Evolutionary conservation across 2,329 filamentous ascomycete genomes (phyloP), one percentile per base, ranked within the genome.

Genomic region (Emergomyces africanus): DNA sequence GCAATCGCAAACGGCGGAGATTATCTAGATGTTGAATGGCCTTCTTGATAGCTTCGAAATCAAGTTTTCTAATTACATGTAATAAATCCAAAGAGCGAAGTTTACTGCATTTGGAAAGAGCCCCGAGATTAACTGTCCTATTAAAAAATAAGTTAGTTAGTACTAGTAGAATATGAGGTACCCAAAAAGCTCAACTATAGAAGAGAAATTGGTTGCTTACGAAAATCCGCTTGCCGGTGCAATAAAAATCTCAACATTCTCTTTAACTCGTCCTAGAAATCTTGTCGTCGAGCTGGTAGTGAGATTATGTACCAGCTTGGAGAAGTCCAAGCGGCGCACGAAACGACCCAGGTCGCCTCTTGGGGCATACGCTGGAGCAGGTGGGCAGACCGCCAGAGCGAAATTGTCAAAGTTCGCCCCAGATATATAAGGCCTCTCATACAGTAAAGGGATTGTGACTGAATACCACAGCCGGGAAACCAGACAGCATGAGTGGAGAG

Each of bases 211-310:
- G 50, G 54, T n/a, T 23, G 70, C 75, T 67, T 64, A 78, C 74
- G 78, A 78, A 64, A 85, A 85, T 3, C 78, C 79, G 4, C 79
- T 75, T 61, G 80, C 79, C 0, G 83, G 83, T 0, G 83, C 81
- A 53, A 79, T 68, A 66, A 85, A 84, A n/a, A 71, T 68, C 61
- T 79, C 73, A 20, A 86, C 66, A 1, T 72, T 77, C 5, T 70
- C 68, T 61, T 81, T 83, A 0, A 80, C 77, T 55, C 80, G 73
- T 28, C 79, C 76, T 2, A 85, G 71, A 8, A 85, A 68, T 37
- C 82, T 77, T 23, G 82, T 80, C 0, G 82, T 85, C 10, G 78
- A 69, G 55, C 79, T 81, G 63, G 81, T 83, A 59, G 75, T 79
- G 61, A 80, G 80, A 64, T 84, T 79, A 64, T 85, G 81, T 2